Evolutionary conservation across 2,329 filamentous ascomycete genomes (phyloP).

Genomic region (Arthrobotrys megalospora): DNA sequence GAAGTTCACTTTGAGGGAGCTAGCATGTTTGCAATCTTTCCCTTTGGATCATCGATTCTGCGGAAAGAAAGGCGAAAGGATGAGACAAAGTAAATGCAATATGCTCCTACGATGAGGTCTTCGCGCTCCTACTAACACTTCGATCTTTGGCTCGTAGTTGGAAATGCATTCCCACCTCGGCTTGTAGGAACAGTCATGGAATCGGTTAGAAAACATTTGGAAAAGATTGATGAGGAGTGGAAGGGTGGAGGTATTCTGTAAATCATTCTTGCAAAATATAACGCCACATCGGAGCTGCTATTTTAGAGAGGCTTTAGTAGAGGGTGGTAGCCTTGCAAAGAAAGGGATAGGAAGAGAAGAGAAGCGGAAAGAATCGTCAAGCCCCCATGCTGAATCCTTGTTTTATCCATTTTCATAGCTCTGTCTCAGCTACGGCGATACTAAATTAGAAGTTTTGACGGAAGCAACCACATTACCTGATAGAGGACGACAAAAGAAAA

Average conservation of each 20-base stretch:
- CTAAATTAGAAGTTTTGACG: no score
- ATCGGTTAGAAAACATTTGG: constrained; percentile 47
- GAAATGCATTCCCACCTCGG: constrained; percentile 56
- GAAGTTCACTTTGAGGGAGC: constrained; percentile 77
- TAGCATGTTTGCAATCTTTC: constrained; percentile 80
- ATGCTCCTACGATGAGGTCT: not conserved
- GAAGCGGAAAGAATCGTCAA: not conserved
- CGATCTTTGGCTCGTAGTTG: constrained; percentile 13
- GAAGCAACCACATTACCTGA: no score
- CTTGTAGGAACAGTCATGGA: constrained; percentile 55
- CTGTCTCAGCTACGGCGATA: no score
- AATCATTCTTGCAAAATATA: not conserved
- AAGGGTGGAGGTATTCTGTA: constrained; percentile 49
- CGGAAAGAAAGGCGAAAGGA: constrained; percentile 53
- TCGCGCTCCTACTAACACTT: not conserved
- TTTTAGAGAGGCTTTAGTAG: not conserved
- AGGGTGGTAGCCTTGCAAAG: not conserved
- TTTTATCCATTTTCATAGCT: no score
- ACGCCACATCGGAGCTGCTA: not conserved
- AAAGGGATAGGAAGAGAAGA: no score
- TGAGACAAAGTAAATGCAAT: constrained; percentile 48
- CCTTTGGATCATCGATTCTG: constrained; percentile 74
- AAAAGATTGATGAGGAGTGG: constrained; percentile 58
- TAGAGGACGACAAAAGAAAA: no score
- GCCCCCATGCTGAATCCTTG: not conserved